Percentiles rank a stretch among this genome's conserved stretches.
Conservation (phyloP, 192 early-diverging fungal species). For the Umbelopsis ramanniana region DNA sequence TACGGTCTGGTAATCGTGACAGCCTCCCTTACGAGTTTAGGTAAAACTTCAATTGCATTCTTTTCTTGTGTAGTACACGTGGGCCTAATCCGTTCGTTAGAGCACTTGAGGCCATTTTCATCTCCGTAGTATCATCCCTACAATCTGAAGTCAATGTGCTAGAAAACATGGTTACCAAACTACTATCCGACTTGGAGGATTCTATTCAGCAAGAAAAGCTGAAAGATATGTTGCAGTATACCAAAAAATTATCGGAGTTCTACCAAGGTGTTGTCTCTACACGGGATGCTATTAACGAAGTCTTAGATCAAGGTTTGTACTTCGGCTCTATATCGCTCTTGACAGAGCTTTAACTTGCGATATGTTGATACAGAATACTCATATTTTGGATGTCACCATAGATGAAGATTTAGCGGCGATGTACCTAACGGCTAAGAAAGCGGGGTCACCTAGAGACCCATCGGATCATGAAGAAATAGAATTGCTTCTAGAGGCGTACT, state of each 20-base stretch:
- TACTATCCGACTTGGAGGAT: conserved; percentile 63
- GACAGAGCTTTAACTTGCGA: background rate
- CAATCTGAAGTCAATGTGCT: conserved; percentile 75
- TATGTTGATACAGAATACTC: background rate
- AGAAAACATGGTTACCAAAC: conserved; percentile 63
- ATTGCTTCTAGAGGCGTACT: conserved; percentile 87
- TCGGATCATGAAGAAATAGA: conserved; percentile 89
- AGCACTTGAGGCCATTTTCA: conserved; percentile 82
- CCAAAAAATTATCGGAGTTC: conserved; percentile 81
- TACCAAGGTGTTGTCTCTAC: conserved; percentile 76
- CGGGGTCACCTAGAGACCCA: conserved; percentile 52
- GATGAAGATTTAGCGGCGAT: conserved; percentile 91
- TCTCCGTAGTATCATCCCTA: conserved; percentile 68
- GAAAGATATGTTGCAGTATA: conserved; percentile 76
- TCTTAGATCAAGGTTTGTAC: conserved; percentile 68
- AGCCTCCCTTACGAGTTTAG: conserved; percentile 59
- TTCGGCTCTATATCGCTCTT: background rate
- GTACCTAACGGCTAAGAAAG: conserved; percentile 85
- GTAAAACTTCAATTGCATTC: conserved; percentile 29
- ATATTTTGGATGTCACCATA: conserved; percentile 11
- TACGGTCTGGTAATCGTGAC: conserved; percentile 55
- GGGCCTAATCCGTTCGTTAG: conserved; percentile 40
- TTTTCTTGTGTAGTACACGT: background rate
- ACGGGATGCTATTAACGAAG: conserved; percentile 77
- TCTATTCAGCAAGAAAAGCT: conserved; percentile 74